A percentile compares a stretch with the other conserved stretches of the same genome.
These are phyloP conservation scores for Candida ulmi DNA, from an alignment of 805 yeast genomes.

Conservation along the genomic window DNA sequence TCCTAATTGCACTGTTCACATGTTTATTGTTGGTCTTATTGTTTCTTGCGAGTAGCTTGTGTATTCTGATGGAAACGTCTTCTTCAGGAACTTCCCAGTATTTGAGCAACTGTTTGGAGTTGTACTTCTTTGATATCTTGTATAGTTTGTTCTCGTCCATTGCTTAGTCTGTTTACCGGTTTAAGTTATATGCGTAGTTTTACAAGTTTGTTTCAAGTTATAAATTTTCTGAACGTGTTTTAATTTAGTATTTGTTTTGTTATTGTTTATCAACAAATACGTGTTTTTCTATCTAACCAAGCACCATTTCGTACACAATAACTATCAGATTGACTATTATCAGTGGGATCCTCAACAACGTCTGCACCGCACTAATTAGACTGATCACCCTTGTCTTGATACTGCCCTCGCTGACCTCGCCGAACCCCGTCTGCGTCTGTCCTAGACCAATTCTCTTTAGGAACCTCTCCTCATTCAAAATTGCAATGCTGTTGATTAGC, in stretches of 20 bases:
- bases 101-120: constrained; percentile 3
- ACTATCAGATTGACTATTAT: constrained; percentile 62
- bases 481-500: constrained; percentile 69
- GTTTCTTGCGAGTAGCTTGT: constrained; percentile 5
- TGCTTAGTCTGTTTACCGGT: not conserved
- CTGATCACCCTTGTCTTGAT: constrained; percentile 57
- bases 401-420: constrained; percentile 35
- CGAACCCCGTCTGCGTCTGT: constrained; percentile 39
- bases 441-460: constrained; percentile 58
- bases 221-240: too few species aligned
- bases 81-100: constrained; percentile 13
- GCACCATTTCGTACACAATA: constrained; percentile 61
- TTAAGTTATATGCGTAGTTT: not conserved
- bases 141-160: constrained; percentile 11
- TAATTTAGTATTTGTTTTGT: too few species aligned
- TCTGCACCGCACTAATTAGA: constrained; percentile 68
- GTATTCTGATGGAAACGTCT: constrained; percentile 6
- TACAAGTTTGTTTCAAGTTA: too few species aligned
- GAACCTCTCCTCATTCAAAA: constrained; percentile 75
- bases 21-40: constrained; percentile 8
- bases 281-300: constrained; percentile 39
- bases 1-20: not conserved
- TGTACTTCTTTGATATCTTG: constrained; percentile 16
- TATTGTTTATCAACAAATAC: not conserved
- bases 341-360: constrained; percentile 69